Evolutionary conservation across 345 rosid species (phyloP), one percentile per base, ranked within the genome.

Genomic region (Alliaria petiolata): DNA sequence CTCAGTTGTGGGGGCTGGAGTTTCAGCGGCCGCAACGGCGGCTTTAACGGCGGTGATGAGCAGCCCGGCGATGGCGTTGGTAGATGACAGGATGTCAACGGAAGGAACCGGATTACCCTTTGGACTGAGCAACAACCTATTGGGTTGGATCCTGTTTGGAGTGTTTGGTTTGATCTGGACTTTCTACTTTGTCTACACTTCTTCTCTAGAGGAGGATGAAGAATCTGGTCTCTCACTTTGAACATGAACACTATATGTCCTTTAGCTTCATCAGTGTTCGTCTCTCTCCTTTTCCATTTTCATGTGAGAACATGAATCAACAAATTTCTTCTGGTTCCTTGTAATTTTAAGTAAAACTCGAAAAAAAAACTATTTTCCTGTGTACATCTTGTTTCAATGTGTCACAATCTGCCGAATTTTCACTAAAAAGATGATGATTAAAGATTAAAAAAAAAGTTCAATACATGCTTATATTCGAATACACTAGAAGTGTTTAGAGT

Each of bases 41-140:
- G 85, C 84, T 26, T 66, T 68, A 0, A 83, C 96, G 0, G 86
- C 86, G 7, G 79, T 83, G 66, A 72, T 81, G 77, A 81, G 87
- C 14, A 82, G 80, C 78, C 92, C 98, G 10, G 97, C 96, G 15
- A 63, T 86, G 88, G 96, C 93, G 3, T 72, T 93, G 76, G 98
- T 91, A 49, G 98, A 93, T 20, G 98, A 93, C 31, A 93, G 98
- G 67, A 28, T 93, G 91, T 67, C 58, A 14, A 93, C 97, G 0
- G 97, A 93, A 80, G 98, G 97, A 66, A 91, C 93, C 2, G 95
- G 97, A 14, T 90, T 91, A n/a, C 95, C 97, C 1, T 87, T 93
- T 53, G 96, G 98, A 0, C 70, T 93, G 42, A 93, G 98, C 89
- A 93, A 91, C 93, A 93, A 91, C 76, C 90, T 93, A 39, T 90